Percentiles rank a stretch among this genome's conserved stretches.
These are phyloP conservation scores for Phylloporus sp. DNA, from an alignment of 1,284 basidiomycete species.

Conservation along the genomic window DNA sequence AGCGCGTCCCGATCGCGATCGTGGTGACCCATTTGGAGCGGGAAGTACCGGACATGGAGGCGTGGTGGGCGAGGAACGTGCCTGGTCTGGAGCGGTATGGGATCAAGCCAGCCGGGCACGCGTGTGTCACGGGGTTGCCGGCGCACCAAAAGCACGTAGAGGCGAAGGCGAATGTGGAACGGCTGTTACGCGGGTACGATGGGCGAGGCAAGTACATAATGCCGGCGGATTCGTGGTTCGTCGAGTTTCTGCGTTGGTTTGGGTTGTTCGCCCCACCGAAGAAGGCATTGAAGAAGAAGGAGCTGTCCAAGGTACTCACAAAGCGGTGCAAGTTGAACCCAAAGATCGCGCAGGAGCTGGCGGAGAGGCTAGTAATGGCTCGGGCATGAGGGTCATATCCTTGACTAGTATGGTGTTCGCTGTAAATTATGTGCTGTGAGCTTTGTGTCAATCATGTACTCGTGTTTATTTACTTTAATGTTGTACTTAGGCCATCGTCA, in stretches of 20 bases:
- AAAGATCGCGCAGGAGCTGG: conserved; percentile 25
- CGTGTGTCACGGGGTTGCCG: conserved; percentile 36
- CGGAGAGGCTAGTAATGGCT: conserved; percentile 21
- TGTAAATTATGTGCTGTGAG: too few relatives aligned
- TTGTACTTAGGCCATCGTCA: too few relatives aligned
- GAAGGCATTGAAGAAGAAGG: conserved; percentile 28
- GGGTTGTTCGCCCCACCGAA: conserved; percentile 31
- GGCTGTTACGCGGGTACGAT: conserved; percentile 19
- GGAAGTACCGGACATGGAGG: conserved; percentile 36
- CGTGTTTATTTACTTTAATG: too few relatives aligned
- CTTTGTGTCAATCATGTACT: too few relatives aligned
- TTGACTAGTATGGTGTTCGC: too few relatives aligned
- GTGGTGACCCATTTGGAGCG: conserved; percentile 45
- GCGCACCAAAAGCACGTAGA: conserved; percentile 32
- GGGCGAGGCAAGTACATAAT: conserved; percentile 28
- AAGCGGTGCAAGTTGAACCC: conserved; percentile 34
- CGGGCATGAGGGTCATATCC: too few relatives aligned
- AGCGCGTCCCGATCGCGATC: conserved; percentile 40
- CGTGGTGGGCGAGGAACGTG: conserved; percentile 37
- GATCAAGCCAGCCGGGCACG: conserved; percentile 30
- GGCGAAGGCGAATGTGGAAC: conserved; percentile 24
- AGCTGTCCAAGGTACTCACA: conserved; percentile 27
- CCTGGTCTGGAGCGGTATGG: conserved; percentile 26
- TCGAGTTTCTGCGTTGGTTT: conserved; percentile 31
- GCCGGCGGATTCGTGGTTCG: conserved; percentile 33